These are phyloP conservation scores for Phytomonas sp. DNA, from an alignment of 208 protist species.

Conservation along the genomic window DNA sequence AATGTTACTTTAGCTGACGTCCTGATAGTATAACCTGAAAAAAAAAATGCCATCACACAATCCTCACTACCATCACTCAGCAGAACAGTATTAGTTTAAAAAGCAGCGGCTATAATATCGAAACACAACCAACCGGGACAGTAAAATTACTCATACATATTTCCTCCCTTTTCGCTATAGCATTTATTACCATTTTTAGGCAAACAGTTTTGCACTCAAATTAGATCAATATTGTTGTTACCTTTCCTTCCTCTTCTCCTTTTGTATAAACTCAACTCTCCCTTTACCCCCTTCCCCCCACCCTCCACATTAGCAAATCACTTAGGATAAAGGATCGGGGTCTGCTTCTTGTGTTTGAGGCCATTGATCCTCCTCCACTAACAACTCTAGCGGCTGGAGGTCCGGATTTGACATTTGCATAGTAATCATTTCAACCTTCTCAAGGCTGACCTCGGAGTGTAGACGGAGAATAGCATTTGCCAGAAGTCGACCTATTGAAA, in stretches of 20 bases:
- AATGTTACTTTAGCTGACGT: not conserved
- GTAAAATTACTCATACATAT: not conserved
- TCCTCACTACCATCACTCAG: not conserved
- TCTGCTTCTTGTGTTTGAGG: constrained; percentile 11
- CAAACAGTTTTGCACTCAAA: not conserved
- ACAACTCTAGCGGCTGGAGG: constrained; percentile 65
- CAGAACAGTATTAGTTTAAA: not conserved
- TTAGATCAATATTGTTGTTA: not conserved
- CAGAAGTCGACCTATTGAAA: constrained; percentile 80
- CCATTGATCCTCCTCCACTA: constrained; percentile 82
- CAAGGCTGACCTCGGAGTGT: constrained; percentile 80
- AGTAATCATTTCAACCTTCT: constrained; percentile 27
- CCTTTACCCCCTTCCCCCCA: too few species aligned
- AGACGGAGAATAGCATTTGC: constrained; percentile 83
- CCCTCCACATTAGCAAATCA: not conserved
- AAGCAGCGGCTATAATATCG: not conserved
- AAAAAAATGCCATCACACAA: not conserved
- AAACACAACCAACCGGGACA: not conserved
- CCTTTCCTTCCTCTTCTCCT: not conserved
- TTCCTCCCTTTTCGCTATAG: not conserved
- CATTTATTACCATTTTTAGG: not conserved
- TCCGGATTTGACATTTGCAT: constrained; percentile 27
- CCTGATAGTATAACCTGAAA: not conserved
- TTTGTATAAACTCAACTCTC: too few species aligned
- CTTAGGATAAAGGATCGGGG: not conserved